Evolutionary conservation across 306 rosid genomes (phyloP).

Genomic region (Luffa acutangula): DNA sequence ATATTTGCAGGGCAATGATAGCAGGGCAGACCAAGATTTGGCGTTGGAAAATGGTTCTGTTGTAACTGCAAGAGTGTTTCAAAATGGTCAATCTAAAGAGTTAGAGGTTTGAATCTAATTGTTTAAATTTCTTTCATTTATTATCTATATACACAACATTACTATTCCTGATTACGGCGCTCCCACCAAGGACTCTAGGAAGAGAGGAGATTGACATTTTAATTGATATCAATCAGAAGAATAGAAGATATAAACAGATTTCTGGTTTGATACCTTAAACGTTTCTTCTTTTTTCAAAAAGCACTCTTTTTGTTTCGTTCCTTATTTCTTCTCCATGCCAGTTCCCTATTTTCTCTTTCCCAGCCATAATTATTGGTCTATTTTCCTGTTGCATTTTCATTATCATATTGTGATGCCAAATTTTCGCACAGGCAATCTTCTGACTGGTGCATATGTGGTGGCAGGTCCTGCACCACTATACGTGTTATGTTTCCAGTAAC

Average conservation of each 20-base stretch:
- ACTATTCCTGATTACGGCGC: neutral
- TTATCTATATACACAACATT: neutral
- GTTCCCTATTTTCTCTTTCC: neutral
- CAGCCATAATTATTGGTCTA: slow-evolving; percentile 6
- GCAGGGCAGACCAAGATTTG: slow-evolving; percentile 34
- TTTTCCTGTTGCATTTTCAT: slow-evolving; percentile 20
- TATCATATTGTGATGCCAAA: slow-evolving; percentile 12
- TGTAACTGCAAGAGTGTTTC: slow-evolving; percentile 30
- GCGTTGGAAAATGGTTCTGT: slow-evolving; percentile 26
- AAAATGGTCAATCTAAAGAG: slow-evolving; percentile 43
- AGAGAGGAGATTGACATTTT: neutral
- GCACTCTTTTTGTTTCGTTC: slow-evolving; percentile 3
- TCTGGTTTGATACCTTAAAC: neutral
- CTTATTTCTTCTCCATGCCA: neutral
- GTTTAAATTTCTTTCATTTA: slow-evolving; percentile 7
- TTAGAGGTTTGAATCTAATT: slow-evolving; percentile 51
- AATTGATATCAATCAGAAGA: neutral
- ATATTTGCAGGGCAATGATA: slow-evolving; percentile 72
- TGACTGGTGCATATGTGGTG: slow-evolving; percentile 76
- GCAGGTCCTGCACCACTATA: slow-evolving; percentile 91
- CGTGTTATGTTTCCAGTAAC: slow-evolving; percentile 68
- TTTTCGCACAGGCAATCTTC: slow-evolving; percentile 36
- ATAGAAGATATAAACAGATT: neutral
- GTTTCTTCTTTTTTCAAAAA: neutral
- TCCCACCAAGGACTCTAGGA: neutral